Conservation (phyloP, 2,329 filamentous ascomycete species). For the Paraconiothyrium brasiliense region DNA sequence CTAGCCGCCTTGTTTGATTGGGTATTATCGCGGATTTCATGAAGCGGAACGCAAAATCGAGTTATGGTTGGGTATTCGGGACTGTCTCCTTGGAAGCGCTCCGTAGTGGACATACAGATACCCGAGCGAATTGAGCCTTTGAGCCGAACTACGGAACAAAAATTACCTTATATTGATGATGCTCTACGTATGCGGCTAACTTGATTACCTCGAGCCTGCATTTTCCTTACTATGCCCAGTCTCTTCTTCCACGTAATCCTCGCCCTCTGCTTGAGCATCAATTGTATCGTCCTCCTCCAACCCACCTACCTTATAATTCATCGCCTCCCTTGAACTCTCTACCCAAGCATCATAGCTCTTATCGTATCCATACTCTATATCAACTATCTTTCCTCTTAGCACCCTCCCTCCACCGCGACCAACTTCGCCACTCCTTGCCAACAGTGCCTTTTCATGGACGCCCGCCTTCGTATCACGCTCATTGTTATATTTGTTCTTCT, state of each 20-base stretch:
- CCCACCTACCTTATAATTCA: slow-evolving; percentile 39
- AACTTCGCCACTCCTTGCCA: slow-evolving; percentile 26
- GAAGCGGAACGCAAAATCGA: neutral
- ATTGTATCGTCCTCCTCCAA: slow-evolving; percentile 28
- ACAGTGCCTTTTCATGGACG: slow-evolving; percentile 38
- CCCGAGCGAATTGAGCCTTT: neutral
- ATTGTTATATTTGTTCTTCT: neutral
- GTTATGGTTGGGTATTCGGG: neutral
- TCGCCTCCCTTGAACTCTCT: slow-evolving; percentile 29
- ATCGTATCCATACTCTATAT: slow-evolving; percentile 17
- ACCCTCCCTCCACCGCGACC: slow-evolving; percentile 17
- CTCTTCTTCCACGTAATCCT: neutral
- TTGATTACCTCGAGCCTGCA: too few relatives aligned
- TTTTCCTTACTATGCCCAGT: neutral
- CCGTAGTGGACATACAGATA: neutral
- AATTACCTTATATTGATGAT: neutral
- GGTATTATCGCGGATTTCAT: neutral
- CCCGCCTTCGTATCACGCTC: slow-evolving; percentile 26
- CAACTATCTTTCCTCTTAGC: slow-evolving; percentile 25
- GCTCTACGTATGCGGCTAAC: neutral
- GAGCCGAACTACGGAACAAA: neutral
- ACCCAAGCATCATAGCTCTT: slow-evolving; percentile 37
- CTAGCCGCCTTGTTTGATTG: neutral
- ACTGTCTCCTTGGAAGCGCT: neutral
- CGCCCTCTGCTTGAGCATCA: neutral